Evolutionary conservation across 176 grass and related monocot genomes (phyloP), one percentile per base, ranked within the genome.

Genomic region (Oryza australiensis): DNA sequence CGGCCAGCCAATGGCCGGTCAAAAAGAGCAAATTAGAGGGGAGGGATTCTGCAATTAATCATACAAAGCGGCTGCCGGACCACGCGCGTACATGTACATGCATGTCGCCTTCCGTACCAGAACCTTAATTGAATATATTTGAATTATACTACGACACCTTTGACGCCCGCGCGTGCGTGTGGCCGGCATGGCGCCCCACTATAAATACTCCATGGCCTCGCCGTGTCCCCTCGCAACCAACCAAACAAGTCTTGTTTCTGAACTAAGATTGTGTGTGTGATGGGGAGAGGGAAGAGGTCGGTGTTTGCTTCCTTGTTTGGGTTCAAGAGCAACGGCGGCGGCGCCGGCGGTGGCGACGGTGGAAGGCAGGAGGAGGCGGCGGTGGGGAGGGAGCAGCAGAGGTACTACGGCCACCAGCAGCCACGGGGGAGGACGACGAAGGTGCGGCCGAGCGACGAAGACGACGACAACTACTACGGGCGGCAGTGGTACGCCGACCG

Each of bases 401-500:
- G 33, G 59, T 29, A 88, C 74, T 34, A 64, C 40, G 51, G 51
- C 22, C 6, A 60, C 22, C n/a, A 60, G 1, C 55, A 60, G 2
- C 2, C n/a, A 7, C 63, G 20, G 26, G 80, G 68, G 9, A 80
- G 30, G 65, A 49, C 43, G 13, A 46, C 46, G 15, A 85, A 27
- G 72, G 82, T 89, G 33, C 72, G 87, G 64, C 77, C 82, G 30
- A 89, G 87, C 77, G 87, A 89, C 18, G 64, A 89, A 32, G 87
- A 89, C 26, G 32, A 76, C 29, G 57, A 85, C 38, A 22, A 85
- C 29, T 85, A 89, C 71, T 60, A 88, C 3, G 41, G 77, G 14
- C 82, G 67, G 1, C 59, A 76, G 4, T 85, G 82, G 87, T 89
- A 81, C 33, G 87, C 87, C 14, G 82, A 89, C 0, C 82, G 66